These are phyloP conservation scores for Bidens hawaiensis DNA, from an alignment of 140 eudicot genomes.

Conservation along the genomic window DNA sequence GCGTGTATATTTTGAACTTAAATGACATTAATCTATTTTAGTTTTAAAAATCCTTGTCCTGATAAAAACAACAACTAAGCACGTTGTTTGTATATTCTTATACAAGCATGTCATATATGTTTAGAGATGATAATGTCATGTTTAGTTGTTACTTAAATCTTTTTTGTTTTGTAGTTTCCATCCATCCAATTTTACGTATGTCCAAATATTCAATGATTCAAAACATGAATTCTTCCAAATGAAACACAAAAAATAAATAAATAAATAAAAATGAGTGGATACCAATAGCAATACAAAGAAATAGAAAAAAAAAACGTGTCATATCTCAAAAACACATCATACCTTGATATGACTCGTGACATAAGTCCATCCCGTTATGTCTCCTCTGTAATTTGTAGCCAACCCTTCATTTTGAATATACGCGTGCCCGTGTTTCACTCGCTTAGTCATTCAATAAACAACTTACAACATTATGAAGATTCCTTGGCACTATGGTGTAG, in stretches of 20 bases:
- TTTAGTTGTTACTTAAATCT: background rate
- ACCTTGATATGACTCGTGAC: conserved; percentile 11
- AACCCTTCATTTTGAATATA: background rate
- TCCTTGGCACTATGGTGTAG: background rate
- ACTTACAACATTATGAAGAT: conserved; percentile 9
- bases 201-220: background rate
- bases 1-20: background rate
- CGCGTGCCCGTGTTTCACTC: conserved; percentile 4
- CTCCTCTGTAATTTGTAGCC: conserved; percentile 1
- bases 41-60: background rate
- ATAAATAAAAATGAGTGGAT: background rate
- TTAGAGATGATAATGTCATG: background rate
- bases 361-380: background rate
- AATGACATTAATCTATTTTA: too few relatives aligned
- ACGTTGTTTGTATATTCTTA: background rate
- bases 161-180: conserved; percentile 2
- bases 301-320: background rate
- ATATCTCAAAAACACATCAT: background rate
- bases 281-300: background rate
- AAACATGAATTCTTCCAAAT: background rate
- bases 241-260: too few relatives aligned
- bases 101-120: background rate
- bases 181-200: background rate
- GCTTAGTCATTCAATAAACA: conserved; percentile 8
- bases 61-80: background rate